phyloP scores from a whole-genome alignment of 2,329 filamentous ascomycete species.

The Aspergillus vadensis region DNA sequence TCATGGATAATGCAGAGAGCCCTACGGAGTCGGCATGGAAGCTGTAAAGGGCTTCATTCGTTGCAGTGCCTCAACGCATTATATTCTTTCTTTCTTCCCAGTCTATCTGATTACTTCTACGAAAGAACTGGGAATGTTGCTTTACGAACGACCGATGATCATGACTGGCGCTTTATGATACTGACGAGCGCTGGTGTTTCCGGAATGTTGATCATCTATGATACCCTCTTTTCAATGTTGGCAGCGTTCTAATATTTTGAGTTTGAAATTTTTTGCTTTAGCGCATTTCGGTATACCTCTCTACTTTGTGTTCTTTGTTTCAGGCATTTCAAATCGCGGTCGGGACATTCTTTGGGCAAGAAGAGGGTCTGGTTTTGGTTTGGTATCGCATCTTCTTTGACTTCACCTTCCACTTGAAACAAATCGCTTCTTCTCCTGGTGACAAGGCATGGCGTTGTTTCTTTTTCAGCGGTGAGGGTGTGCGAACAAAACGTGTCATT shows the following conservation, averaged over 20 bases:
- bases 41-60: conserved; percentile 30
- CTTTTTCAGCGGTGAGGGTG: neutral
- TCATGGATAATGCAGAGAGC: conserved; percentile 33
- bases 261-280: neutral
- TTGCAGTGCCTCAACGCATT: neutral
- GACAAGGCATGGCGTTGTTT: conserved; percentile 4
- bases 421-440: neutral
- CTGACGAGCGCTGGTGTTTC: conserved; percentile 28
- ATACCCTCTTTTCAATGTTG: conserved; percentile 32
- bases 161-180: conserved; percentile 21
- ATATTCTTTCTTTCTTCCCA: neutral
- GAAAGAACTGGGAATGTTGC: neutral
- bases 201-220: conserved; percentile 28
- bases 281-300: conserved; percentile 12
- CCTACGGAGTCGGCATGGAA: conserved; percentile 39
- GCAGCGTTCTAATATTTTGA: conserved; percentile 4
- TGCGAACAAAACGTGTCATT: neutral
- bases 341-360: conserved; percentile 1
- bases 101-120: neutral
- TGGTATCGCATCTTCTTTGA: neutral
- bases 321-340: neutral
- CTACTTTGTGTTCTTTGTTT: conserved; percentile 5
- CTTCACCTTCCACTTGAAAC: neutral
- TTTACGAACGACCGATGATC: conserved; percentile 22
- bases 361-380: neutral